A percentile compares a stretch with the other conserved stretches of the same genome.
Conservation (phyloP, 345 rosid species). For the Anastatica hierochuntica region DNA sequence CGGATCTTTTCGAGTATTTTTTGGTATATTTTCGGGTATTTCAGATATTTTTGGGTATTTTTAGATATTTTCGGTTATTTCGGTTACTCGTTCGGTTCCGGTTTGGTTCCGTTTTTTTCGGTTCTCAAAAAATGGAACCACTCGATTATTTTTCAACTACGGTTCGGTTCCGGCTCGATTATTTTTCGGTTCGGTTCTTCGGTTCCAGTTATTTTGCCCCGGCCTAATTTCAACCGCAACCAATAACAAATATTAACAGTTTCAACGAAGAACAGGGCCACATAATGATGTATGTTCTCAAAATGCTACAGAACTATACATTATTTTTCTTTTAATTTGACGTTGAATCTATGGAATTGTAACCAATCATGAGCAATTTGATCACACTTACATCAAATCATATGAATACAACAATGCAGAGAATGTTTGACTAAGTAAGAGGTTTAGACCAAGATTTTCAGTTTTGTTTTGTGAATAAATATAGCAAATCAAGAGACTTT, state of each 20-base stretch:
- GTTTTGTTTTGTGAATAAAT: neutral
- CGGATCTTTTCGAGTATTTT: too few species aligned
- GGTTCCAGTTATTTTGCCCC: too few species aligned
- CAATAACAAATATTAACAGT: neutral
- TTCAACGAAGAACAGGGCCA: neutral
- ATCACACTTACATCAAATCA: neutral
- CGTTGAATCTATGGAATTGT: neutral
- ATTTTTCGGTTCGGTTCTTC: too few species aligned
- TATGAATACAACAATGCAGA: neutral
- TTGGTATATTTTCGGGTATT: too few species aligned
- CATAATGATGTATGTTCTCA: neutral
- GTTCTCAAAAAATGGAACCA: too few species aligned
- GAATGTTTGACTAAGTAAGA: neutral
- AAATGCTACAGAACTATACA: neutral
- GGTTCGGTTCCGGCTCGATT: too few species aligned
- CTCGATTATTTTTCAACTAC: too few species aligned
- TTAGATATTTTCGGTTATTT: too few species aligned
- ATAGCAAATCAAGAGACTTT: neutral
- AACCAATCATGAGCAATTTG: neutral
- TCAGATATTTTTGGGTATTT: too few species aligned
- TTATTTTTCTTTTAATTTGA: neutral
- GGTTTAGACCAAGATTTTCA: neutral
- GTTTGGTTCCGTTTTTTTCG: too few species aligned
- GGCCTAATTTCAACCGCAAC: too few species aligned
- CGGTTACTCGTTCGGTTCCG: too few species aligned